phyloP scores from a whole-genome alignment of 176 grass and related monocot species.

The Carex kokanica region DNA sequence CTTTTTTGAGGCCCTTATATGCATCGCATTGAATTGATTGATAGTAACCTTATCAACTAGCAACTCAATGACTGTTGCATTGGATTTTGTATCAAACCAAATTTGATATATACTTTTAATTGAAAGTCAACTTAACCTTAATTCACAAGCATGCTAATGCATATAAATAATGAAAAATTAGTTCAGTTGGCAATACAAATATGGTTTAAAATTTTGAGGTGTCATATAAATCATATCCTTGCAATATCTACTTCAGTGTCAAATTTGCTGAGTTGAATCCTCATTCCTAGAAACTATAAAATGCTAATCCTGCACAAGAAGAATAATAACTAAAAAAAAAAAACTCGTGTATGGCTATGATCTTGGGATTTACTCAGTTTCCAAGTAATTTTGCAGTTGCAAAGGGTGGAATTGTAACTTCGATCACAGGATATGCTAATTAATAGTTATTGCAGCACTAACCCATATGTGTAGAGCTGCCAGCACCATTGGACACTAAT shows the following conservation, averaged over 20 bases:
- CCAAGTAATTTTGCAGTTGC: background rate
- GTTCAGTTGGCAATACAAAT: background rate
- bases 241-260: background rate
- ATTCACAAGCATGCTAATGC: background rate
- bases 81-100: background rate
- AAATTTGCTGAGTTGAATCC: background rate
- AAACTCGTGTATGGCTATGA: background rate
- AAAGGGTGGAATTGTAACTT: background rate
- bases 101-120: background rate
- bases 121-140: background rate
- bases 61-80: background rate
- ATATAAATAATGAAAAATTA: background rate
- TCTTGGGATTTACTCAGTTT: background rate
- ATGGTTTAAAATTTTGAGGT: background rate
- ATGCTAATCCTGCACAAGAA: background rate
- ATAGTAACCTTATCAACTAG: background rate
- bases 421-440: background rate
- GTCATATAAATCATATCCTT: background rate
- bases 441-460: slow-evolving; percentile 8
- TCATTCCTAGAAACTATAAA: background rate
- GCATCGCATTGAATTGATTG: background rate
- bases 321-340: background rate
- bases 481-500: slow-evolving; percentile 80
- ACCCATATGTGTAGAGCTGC: slow-evolving; percentile 75
- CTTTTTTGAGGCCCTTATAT: background rate